phyloP scores from a whole-genome alignment of 208 protist species.

The Trypanosoma grayi region DNA sequence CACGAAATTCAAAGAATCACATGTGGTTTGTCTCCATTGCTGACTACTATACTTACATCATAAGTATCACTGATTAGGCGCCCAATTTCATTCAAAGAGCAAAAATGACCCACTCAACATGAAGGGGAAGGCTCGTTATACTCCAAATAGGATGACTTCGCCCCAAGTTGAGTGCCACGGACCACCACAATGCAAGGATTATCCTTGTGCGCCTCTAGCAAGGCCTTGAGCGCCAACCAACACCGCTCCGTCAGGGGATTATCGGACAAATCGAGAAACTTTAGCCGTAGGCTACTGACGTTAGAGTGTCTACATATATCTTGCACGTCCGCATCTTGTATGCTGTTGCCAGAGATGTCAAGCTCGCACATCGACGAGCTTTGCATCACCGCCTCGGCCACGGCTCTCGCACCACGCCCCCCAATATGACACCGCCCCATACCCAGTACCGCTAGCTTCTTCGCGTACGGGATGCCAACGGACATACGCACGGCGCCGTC shows the following conservation, averaged over 20 bases:
- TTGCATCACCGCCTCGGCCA: constrained; percentile 40
- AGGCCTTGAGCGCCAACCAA: constrained; percentile 23
- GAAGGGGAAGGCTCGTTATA: background rate
- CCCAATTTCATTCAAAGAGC: background rate
- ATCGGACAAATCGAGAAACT: constrained; percentile 40
- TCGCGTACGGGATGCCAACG: constrained; percentile 36
- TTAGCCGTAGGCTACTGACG: constrained; percentile 34
- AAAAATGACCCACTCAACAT: constrained; percentile 9
- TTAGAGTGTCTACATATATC: constrained; percentile 37
- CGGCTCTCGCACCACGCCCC: constrained; percentile 38
- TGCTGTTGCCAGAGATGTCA: constrained; percentile 60
- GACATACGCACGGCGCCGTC: constrained; percentile 52
- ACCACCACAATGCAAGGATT: constrained; percentile 46
- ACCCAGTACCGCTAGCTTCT: constrained; percentile 34
- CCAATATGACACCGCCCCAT: constrained; percentile 50
- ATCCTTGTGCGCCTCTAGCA: constrained; percentile 35
- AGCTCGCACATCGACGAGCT: constrained; percentile 51
- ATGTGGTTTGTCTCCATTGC: no score
- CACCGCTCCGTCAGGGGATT: constrained; percentile 47
- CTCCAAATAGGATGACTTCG: constrained; percentile 15
- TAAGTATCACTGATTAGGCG: no score
- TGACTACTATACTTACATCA: no score
- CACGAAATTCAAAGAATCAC: no score
- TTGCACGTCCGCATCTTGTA: constrained; percentile 51
- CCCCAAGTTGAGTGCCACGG: constrained; percentile 46